Conservation (phyloP, 345 rosid species). For the Eucalyptus pumila region DNA sequence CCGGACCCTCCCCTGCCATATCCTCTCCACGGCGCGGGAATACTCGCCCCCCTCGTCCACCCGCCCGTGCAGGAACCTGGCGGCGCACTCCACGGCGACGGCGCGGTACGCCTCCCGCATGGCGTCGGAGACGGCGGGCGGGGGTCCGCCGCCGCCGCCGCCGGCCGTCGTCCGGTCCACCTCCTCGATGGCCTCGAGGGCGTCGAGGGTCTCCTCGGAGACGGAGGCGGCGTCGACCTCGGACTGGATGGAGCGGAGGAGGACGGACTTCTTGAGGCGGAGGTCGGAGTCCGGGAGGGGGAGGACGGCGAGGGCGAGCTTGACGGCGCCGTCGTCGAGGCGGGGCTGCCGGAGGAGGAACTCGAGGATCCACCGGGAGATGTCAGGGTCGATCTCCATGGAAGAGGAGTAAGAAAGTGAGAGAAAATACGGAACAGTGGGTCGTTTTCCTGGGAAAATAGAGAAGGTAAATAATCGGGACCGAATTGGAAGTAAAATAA, state of each 20-base stretch:
- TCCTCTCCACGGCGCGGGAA: conserved; percentile 25
- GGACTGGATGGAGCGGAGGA: conserved; percentile 10
- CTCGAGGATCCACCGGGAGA: conserved; percentile 12
- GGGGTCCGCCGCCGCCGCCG: neutral
- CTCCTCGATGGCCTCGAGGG: conserved; percentile 9
- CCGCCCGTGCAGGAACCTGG: conserved; percentile 15
- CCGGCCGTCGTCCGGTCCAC: conserved; percentile 12
- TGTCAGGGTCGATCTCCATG: conserved; percentile 1
- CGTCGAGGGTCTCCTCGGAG: conserved; percentile 18
- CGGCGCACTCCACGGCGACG: conserved; percentile 48
- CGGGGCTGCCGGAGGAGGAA: conserved; percentile 13
- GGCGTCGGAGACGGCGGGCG: conserved; percentile 4
- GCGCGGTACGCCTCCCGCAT: conserved; percentile 42
- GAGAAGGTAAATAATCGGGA: rapidly evolving
- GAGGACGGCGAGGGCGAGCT: neutral
- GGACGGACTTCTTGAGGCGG: conserved; percentile 7
- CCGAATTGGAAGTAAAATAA: no score
- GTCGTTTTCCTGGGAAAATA: no score
- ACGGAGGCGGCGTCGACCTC: conserved; percentile 1
- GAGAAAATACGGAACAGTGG: no score
- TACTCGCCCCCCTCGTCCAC: conserved; percentile 1
- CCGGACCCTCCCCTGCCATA: conserved; percentile 34
- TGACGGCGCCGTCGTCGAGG: neutral
- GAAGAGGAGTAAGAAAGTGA: neutral
- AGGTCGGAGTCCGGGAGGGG: neutral